Conservation (phyloP, 2,329 filamentous ascomycete genomes). For the Pyrenophora tritici-repentis region DNA sequence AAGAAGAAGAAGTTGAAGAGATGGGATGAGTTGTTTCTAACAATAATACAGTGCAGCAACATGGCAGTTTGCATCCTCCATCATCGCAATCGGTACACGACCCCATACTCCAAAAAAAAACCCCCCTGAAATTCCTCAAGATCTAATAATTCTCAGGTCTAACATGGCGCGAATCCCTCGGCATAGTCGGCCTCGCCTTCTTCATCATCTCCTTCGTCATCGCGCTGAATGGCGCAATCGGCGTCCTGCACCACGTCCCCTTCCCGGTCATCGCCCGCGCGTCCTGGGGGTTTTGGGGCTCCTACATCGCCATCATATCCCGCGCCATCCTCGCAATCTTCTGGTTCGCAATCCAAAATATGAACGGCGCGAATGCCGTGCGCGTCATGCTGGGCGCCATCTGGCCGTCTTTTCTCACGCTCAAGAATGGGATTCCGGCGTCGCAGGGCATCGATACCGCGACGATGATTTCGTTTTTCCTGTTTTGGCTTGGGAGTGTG, state of each 20-base stretch:
- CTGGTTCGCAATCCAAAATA: slow-evolving; percentile 70
- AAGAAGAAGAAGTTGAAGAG: no score
- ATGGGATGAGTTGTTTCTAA: slow-evolving; percentile 5
- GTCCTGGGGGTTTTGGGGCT: slow-evolving; percentile 62
- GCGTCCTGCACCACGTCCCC: slow-evolving; percentile 55
- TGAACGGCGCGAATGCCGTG: slow-evolving; percentile 63
- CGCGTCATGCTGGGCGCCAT: slow-evolving; percentile 60
- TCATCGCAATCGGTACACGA: slow-evolving; percentile 44
- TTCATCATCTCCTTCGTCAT: slow-evolving; percentile 65
- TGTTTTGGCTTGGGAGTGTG: slow-evolving; percentile 63
- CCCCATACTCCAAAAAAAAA: background rate
- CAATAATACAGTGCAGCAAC: slow-evolving; percentile 49
- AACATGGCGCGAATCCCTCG: slow-evolving; percentile 60
- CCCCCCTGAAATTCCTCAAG: no score
- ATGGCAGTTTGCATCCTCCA: slow-evolving; percentile 55
- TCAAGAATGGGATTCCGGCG: slow-evolving; percentile 59
- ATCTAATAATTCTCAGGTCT: no score
- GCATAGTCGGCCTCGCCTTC: slow-evolving; percentile 58
- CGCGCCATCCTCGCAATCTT: slow-evolving; percentile 61
- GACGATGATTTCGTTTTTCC: slow-evolving; percentile 61
- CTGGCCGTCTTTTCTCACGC: slow-evolving; percentile 61
- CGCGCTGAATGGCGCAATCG: slow-evolving; percentile 61
- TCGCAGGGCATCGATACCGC: slow-evolving; percentile 61
- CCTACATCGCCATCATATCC: slow-evolving; percentile 60
- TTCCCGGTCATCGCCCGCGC: slow-evolving; percentile 63